Base-by-base conservation (phyloP, 495 filamentous ascomycete species). In the Hamigera avellanea region DNA sequence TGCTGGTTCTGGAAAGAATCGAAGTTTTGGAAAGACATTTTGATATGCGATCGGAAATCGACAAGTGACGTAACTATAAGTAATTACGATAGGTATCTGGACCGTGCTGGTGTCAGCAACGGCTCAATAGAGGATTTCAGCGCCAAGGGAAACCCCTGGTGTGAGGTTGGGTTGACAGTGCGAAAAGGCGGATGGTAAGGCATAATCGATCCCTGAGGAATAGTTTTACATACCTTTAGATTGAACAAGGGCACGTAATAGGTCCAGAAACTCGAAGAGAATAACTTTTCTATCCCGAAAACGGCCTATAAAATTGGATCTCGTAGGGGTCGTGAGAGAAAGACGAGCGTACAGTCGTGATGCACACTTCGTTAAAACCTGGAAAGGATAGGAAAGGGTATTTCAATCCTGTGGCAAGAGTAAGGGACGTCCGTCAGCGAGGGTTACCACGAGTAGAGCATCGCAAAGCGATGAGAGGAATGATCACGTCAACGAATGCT, bases 1-100 rank as follows among this genome's bases (percentile, higher is more conserved):
- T 66, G 62, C 53, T 70, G 68, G 55, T 69, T 70, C 37, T 67
- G 69, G 45, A 70, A 70, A 26, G 58, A 61, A 30, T 76, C 69
- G 42, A 73, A 75, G 51, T 74, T 73, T 51, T 74, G 70, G 55
- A 72, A 77, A 54, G 70, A 82, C 62, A 67, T 69, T 33, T 44
- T 54, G 49, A 45, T 44, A 45, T 53, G 40, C 2, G 13, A 26
- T 14, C 3, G 4, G 19, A 27, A 31, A 42, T 35, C 44, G 33
- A 29, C 5, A 30, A 26, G 13, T 18, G 17, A n/a, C 27, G 14
- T 28, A 26, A 26, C 27, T 17, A 9, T 12, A 35, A 8, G 14
- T n/a, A 19, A 19, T 2, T 7, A 37, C 18, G 12, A 14, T 33
- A 10, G 17, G 10, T 7, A 26, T 36, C 23, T 9, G 23, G 2